Evolutionary conservation across 2,329 filamentous ascomycete species (phyloP).

Genomic region (Aspergillus carbonarius): DNA sequence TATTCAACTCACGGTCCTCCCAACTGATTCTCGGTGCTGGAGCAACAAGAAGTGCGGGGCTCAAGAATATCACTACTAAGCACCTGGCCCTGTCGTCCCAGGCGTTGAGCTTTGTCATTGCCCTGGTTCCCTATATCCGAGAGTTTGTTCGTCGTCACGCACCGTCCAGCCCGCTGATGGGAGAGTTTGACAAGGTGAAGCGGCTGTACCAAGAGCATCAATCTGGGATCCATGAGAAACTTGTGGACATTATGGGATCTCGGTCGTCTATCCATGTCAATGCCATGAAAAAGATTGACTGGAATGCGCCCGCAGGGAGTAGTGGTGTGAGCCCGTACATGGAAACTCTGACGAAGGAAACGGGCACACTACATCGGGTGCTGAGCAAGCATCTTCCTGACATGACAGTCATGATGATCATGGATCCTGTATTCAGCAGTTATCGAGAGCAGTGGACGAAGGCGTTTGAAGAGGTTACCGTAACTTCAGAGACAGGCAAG

Average conservation of each 20-base stretch:
- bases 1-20: slow-evolving; percentile 95
- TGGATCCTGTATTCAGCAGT: slow-evolving; percentile 77
- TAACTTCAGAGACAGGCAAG: slow-evolving; percentile 67
- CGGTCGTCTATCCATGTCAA: slow-evolving; percentile 72
- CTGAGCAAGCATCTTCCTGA: slow-evolving; percentile 79
- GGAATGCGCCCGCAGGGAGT: slow-evolving; percentile 58
- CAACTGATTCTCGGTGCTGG: slow-evolving; percentile 95
- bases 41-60: slow-evolving; percentile 79
- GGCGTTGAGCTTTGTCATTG: slow-evolving; percentile 81
- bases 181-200: slow-evolving; percentile 85
- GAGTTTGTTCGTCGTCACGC: slow-evolving; percentile 84
- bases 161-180: slow-evolving; percentile 60
- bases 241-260: slow-evolving; percentile 87
- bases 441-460: slow-evolving; percentile 78
- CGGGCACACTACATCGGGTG: slow-evolving; percentile 77
- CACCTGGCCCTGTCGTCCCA: slow-evolving; percentile 91
- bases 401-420: slow-evolving; percentile 74
- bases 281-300: slow-evolving; percentile 71
- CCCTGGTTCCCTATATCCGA: slow-evolving; percentile 82
- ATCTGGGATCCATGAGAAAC: slow-evolving; percentile 84
- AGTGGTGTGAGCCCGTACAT: slow-evolving; percentile 68
- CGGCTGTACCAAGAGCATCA: slow-evolving; percentile 86
- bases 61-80: slow-evolving; percentile 95
- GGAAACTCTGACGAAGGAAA: slow-evolving; percentile 85
- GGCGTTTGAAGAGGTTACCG: slow-evolving; percentile 64